Evolutionary conservation across 768 basidiomycete genomes (phyloP).

Genomic region (Psilocybe tampanensis): DNA sequence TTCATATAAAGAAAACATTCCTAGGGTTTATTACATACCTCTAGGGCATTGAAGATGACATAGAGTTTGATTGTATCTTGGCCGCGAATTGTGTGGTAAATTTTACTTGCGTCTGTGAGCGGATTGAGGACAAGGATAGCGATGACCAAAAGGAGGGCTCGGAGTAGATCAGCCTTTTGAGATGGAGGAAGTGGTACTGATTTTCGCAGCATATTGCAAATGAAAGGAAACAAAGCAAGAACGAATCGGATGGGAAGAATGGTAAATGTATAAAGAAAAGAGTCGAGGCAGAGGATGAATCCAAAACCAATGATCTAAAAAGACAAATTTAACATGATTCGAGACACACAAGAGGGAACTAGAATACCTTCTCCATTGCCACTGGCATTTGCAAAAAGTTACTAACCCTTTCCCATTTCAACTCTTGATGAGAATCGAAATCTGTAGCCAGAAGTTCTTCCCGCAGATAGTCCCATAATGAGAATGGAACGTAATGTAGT

Average conservation of each 20-base stretch:
- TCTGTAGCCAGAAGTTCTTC: constrained; percentile 92
- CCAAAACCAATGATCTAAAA: constrained; percentile 88
- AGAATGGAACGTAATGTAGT: constrained; percentile 56
- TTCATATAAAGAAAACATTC: background rate
- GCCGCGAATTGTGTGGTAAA: constrained; percentile 96
- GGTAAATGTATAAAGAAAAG: constrained; percentile 97
- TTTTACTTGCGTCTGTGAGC: constrained; percentile 93
- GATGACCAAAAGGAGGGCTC: constrained; percentile 71
- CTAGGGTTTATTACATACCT: constrained; percentile 55
- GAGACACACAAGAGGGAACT: background rate
- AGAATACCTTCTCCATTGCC: constrained; percentile 89
- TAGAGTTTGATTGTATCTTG: constrained; percentile 99
- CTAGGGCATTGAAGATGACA: constrained; percentile 97
- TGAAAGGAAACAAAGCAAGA: constrained; percentile 61
- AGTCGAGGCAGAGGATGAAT: constrained; percentile 91
- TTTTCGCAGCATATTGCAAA: constrained; percentile 49
- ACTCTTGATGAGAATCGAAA: constrained; percentile 90
- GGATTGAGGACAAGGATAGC: constrained; percentile 77
- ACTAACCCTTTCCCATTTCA: constrained; percentile 95
- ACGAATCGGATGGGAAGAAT: constrained; percentile 90
- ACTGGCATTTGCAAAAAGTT: constrained; percentile 93
- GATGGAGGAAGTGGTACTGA: constrained; percentile 72
- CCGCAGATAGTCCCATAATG: constrained; percentile 89
- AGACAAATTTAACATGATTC: background rate
- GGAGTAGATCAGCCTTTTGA: constrained; percentile 92